These are phyloP conservation scores for Leccinum subgranulosum DNA, from an alignment of 768 basidiomycete genomes.

Conservation along the genomic window DNA sequence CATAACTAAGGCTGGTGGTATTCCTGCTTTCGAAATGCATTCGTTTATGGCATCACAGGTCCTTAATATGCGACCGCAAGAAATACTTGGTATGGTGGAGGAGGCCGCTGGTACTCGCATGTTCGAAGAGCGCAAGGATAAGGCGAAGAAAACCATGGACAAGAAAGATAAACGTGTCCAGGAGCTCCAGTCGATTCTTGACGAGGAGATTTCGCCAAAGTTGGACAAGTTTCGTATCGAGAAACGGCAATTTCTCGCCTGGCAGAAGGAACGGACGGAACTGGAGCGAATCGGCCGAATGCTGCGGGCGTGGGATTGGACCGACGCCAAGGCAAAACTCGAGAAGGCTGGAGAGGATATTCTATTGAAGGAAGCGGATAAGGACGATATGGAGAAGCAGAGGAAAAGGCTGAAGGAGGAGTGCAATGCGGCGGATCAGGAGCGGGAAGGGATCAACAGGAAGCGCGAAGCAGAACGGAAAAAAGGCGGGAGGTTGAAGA, in stretches of 20 bases:
- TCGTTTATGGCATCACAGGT: constrained; percentile 38
- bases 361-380: constrained; percentile 45
- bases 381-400: constrained; percentile 42
- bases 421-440: constrained; percentile 62
- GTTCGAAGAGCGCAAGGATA: constrained; percentile 98
- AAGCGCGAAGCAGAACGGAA: constrained; percentile 83
- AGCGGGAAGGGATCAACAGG: constrained; percentile 61
- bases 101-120: constrained; percentile 98
- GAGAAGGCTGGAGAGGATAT: constrained; percentile 57
- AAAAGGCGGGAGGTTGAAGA: constrained; percentile 91
- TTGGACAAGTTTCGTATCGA: constrained; percentile 86
- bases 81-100: constrained; percentile 97
- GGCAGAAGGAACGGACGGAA: constrained; percentile 85
- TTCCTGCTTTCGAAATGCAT: neutral
- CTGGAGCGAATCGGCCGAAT: constrained; percentile 82
- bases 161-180: constrained; percentile 97
- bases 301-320: constrained; percentile 89
- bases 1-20: constrained; percentile 79
- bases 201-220: constrained; percentile 93
- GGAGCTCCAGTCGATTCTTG: constrained; percentile 76
- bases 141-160: constrained; percentile 91
- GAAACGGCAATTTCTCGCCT: constrained; percentile 85
- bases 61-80: constrained; percentile 96
- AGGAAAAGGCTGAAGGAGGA: constrained; percentile 54
- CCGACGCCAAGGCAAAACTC: constrained; percentile 51